Evolutionary conservation across 495 filamentous ascomycete genomes (phyloP), one percentile per base, ranked within the genome.

Genomic region (Penicillium lividum): DNA sequence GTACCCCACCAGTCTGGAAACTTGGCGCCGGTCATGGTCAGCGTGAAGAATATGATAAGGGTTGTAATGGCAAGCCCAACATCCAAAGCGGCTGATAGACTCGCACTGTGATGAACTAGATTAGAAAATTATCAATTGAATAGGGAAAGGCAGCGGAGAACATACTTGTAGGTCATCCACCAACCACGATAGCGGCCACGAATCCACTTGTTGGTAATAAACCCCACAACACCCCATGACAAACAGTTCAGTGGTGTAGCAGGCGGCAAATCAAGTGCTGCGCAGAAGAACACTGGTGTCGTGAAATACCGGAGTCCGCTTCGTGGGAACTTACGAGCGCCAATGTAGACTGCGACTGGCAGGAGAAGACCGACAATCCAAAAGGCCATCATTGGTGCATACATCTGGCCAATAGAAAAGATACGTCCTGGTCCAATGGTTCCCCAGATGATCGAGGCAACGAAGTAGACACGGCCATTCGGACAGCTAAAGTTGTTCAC

Each of bases 121-220:
- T 47, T 47, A 47, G 18, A 16, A 27, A 47, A 43, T 11, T 43
- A 22, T 43, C 40, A 43, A 15, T 43, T 43, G 13, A 3, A 18
- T 5, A 1, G 7, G 25, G 8, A 11, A 47, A 47, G 2, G 25
- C 9, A 7, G 11, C 5, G 8, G 11, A 86, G 82, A 61, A 91
- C 77, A 68, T 91, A 92, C 76, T 91, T 92, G 70, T 90, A 91
- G 59, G 86, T 84, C 76, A 86, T 76, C 88, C 86, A 90, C 88
- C 87, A 90, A 33, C 86, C 86, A 33, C 77, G 81, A 71, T 77
- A 85, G 58, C 80, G 77, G 59, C 84, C 75, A 40, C 83, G 77
- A 58, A 90, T 82, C 52, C 72, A 83, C 67, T 82, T 86, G 68
- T 90, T 88, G 74, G 89, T 90, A 42, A 84, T 44, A 52, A 81